A percentile compares a stretch with the other conserved stretches of the same genome.
These are phyloP conservation scores for Cercospora sesami DNA, from an alignment of 2,329 filamentous ascomycete species.

Conservation along the genomic window DNA sequence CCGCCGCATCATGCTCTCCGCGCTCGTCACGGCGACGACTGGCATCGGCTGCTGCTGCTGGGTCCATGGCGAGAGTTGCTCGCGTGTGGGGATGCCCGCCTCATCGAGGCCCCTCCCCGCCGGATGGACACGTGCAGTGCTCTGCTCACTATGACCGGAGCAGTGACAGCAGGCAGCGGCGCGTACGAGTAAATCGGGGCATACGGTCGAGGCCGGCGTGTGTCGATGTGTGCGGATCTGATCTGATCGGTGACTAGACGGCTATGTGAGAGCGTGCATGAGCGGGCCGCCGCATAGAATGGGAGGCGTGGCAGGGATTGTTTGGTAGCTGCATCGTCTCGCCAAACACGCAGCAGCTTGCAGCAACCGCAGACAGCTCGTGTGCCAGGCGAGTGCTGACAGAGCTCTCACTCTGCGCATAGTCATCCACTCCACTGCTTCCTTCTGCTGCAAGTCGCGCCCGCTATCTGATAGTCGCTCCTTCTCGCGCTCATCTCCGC, in stretches of 20 bases:
- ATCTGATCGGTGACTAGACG: slow-evolving; percentile 2
- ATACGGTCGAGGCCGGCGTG: background rate
- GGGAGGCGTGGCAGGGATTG: background rate
- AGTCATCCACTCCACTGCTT: background rate
- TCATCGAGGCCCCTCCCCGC: slow-evolving; percentile 10
- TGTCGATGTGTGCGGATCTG: background rate
- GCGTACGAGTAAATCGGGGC: background rate
- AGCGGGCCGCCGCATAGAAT: slow-evolving; percentile 3
- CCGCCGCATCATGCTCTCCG: slow-evolving; percentile 19
- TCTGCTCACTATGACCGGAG: background rate
- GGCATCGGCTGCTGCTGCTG: slow-evolving; percentile 9
- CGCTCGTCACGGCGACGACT: slow-evolving; percentile 16
- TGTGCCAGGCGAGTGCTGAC: slow-evolving; percentile 3
- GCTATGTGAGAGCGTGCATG: background rate
- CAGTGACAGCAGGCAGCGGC: background rate
- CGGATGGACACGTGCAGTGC: background rate
- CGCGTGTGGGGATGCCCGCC: slow-evolving; percentile 8
- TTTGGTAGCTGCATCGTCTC: slow-evolving; percentile 1
- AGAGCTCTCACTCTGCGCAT: slow-evolving; percentile 74
- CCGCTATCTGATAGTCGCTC: background rate
- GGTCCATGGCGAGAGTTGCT: slow-evolving; percentile 24
- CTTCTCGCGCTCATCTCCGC: background rate
- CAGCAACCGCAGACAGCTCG: background rate
- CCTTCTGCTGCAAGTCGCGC: background rate
- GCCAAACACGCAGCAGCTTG: slow-evolving; percentile 1